These are phyloP conservation scores for Pachysandra terminalis DNA, from an alignment of 164 flowering plant species.

Conservation along the genomic window DNA sequence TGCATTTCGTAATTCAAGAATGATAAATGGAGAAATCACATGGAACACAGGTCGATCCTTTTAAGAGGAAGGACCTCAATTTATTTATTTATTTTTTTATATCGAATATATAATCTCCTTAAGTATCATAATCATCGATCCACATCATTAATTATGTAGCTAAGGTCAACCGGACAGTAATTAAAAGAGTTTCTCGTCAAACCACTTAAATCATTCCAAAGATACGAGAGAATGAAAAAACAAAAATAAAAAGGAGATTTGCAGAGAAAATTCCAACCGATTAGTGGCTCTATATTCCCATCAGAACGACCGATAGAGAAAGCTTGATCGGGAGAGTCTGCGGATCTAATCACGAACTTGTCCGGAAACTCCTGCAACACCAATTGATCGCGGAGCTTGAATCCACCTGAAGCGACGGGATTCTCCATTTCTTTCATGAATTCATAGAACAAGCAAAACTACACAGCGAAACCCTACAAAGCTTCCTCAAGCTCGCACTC, in stretches of 20 bases:
- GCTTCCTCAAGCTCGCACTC: no score
- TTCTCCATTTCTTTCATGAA: not conserved
- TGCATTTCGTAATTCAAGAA: no score
- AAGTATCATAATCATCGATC: not conserved
- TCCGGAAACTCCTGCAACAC: slow-evolving; percentile 71
- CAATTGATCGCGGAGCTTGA: slow-evolving; percentile 60
- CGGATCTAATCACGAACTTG: slow-evolving; percentile 59
- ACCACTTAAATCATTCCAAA: no score
- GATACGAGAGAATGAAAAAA: no score
- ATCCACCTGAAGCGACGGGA: slow-evolving; percentile 10
- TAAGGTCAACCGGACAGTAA: not conserved
- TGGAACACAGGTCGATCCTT: no score
- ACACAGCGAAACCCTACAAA: not conserved
- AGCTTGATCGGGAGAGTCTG: slow-evolving; percentile 42
- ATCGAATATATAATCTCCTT: no score
- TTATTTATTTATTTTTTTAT: no score
- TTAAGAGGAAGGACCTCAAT: no score
- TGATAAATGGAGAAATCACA: no score
- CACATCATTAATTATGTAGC: not conserved
- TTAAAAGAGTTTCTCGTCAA: not conserved
- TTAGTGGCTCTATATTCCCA: slow-evolving; percentile 44
- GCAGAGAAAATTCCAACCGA: slow-evolving; percentile 25
- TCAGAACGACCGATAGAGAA: slow-evolving; percentile 65
- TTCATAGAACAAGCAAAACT: not conserved
- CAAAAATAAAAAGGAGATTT: not conserved